Base-by-base conservation (phyloP, 768 basidiomycete species). In the Suillus subluteus region DNA sequence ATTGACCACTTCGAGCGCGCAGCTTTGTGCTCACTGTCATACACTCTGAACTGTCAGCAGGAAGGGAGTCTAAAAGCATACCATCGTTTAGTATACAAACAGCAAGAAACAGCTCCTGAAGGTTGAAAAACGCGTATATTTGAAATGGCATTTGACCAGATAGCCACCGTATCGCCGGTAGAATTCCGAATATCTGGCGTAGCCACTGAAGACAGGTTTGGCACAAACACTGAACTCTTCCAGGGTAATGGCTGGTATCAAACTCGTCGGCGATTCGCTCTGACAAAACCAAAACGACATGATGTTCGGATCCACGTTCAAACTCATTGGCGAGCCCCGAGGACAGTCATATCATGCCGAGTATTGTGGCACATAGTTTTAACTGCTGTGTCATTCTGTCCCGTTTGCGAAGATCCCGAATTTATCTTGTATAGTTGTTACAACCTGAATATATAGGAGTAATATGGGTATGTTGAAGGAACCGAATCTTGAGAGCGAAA, bases 391-490 rank as follows among this genome's bases (percentile, higher is more conserved):
- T 41, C 58, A 41, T 59, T 30, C 21, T 43, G 41, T 26, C 3
- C 26, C 30, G 59, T 21, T 41, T 43, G 59, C 26, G 26, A 61
- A 61, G 41, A 43, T 43, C 26, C 59, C 41, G 59, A 61, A 43
- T 61, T 30, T 44, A 61, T 61, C 41, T 32, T 59, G 58, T 65
- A 67, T 41, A 65, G 43, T 30, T 55, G 68, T 56, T 66, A 62
- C 62, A 61, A 38, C 62, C 16, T 65, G 65, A 67, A 76, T 67
- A 70, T 72, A 75, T 72, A 68, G 66, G 67, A 64, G 76, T 72
- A 76, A 73, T 78, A 78, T 67, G 75, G 75, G 77, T 78, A 76
- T 77, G 77, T 62, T 71, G 68, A 43, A 67, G 44, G 62, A 69
- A 71, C 48, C 65, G 56, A 63, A 40, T 43, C 59, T 43, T 68